Evolutionary conservation across 768 basidiomycete genomes (phyloP).

Genomic region (Vararia minispora): DNA sequence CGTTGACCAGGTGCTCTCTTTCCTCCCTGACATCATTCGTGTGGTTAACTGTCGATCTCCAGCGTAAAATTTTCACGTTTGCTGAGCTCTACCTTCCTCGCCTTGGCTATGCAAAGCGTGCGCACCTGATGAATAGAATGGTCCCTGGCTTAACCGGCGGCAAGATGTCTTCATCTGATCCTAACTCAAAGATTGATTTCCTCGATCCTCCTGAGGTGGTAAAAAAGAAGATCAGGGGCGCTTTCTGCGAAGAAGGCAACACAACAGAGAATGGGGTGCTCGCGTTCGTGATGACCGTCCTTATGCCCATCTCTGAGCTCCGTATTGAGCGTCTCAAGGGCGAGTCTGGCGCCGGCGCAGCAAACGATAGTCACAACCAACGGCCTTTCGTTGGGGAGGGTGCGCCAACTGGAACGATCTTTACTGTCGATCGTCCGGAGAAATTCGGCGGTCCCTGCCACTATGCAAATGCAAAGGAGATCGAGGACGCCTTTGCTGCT

Average conservation of each 20-base stretch:
- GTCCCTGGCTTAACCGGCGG: conserved; percentile 90
- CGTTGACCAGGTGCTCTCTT: conserved; percentile 72
- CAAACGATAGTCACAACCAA: conserved; percentile 38
- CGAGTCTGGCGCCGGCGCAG: conserved; percentile 27
- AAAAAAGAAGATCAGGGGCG: conserved; percentile 81
- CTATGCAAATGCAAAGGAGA: conserved; percentile 50
- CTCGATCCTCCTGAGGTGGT: conserved; percentile 78
- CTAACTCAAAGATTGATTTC: conserved; percentile 97
- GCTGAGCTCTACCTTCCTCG: conserved; percentile 92
- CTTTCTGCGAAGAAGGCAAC: conserved; percentile 93
- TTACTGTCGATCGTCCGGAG: conserved; percentile 66
- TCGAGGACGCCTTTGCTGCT: conserved; percentile 65
- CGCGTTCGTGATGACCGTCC: conserved; percentile 74
- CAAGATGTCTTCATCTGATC: conserved; percentile 98
- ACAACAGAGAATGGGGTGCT: conserved; percentile 81
- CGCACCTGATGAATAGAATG: conserved; percentile 98
- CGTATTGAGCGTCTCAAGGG: conserved; percentile 48
- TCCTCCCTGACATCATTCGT: not conserved
- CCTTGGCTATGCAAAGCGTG: conserved; percentile 87
- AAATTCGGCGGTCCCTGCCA: conserved; percentile 78
- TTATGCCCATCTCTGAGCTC: conserved; percentile 78
- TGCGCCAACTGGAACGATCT: conserved; percentile 75
- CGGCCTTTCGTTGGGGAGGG: conserved; percentile 53
- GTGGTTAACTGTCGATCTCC: not conserved
- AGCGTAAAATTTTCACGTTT: conserved; percentile 98